phyloP scores from a whole-genome alignment of 2,329 filamentous ascomycete species.

The Aspergillus tanneri region DNA sequence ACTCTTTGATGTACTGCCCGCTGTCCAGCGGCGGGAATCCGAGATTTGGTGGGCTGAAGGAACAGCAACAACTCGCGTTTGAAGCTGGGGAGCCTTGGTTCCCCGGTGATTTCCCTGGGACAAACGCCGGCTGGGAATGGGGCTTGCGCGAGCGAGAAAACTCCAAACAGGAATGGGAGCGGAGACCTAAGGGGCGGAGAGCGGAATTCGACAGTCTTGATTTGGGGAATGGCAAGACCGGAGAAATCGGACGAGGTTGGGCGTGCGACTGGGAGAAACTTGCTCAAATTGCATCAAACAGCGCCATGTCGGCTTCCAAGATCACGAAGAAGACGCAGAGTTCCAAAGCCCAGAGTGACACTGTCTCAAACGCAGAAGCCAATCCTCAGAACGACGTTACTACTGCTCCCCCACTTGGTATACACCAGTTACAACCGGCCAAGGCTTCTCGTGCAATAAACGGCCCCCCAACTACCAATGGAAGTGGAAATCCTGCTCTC shows the following conservation, averaged over 20 bases:
- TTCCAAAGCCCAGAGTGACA: slow-evolving; percentile 12
- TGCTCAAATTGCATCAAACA: slow-evolving; percentile 41
- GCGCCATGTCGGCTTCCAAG: neutral
- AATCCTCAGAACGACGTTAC: slow-evolving; percentile 13
- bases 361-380: slow-evolving; percentile 12
- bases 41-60: slow-evolving; percentile 76
- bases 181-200: slow-evolving; percentile 77
- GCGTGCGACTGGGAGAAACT: slow-evolving; percentile 78
- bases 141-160: slow-evolving; percentile 64
- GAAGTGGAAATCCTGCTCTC: slow-evolving; percentile 36
- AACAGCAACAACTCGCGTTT: slow-evolving; percentile 77
- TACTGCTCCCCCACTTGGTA: slow-evolving; percentile 28
- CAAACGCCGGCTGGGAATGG: slow-evolving; percentile 75
- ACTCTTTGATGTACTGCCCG: slow-evolving; percentile 77
- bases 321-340: slow-evolving; percentile 4
- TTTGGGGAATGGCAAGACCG: slow-evolving; percentile 70
- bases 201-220: slow-evolving; percentile 72
- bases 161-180: slow-evolving; percentile 67
- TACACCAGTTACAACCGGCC: slow-evolving; percentile 43
- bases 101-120: slow-evolving; percentile 79
- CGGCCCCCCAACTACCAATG: slow-evolving; percentile 3
- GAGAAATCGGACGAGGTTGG: slow-evolving; percentile 80
- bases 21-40: slow-evolving; percentile 77
- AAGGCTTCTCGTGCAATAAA: slow-evolving; percentile 30
- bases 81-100: slow-evolving; percentile 79